Evolutionary conservation across 495 filamentous ascomycete genomes (phyloP).

Genomic region (Podospora tetraspora): DNA sequence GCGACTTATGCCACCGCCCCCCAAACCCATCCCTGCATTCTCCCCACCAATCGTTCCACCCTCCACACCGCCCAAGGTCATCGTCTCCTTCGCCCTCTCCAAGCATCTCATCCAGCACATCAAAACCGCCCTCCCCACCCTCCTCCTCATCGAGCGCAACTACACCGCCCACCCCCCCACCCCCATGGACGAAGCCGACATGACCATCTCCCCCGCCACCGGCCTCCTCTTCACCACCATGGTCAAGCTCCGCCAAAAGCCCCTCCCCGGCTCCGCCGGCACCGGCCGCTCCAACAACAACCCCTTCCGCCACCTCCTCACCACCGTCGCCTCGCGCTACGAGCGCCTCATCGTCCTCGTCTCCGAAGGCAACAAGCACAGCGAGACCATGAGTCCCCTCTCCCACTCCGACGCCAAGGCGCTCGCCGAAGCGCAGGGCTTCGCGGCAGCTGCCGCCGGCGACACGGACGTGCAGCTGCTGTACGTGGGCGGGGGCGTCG

Average conservation of each 20-base stretch:
- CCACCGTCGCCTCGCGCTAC: conserved; percentile 53
- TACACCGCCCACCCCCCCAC: conserved; percentile 33
- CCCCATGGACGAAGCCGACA: conserved; percentile 62
- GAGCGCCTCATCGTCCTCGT: conserved; percentile 69
- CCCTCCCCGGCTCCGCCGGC: conserved; percentile 55
- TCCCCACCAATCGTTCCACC: conserved; percentile 21
- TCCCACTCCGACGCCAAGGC: conserved; percentile 47
- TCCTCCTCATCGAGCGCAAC: conserved; percentile 57
- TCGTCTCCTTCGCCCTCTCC: conserved; percentile 47
- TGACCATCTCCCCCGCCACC: conserved; percentile 64
- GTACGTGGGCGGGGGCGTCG: conserved; percentile 55
- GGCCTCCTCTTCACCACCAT: conserved; percentile 68
- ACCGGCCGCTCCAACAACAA: conserved; percentile 40
- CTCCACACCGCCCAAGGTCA: conserved; percentile 32
- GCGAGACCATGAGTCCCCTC: conserved; percentile 33
- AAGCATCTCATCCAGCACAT: conserved; percentile 44
- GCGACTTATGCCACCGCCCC: conserved; percentile 13
- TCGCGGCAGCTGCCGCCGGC: conserved; percentile 40
- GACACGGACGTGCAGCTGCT: conserved; percentile 39
- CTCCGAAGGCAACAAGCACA: conserved; percentile 44
- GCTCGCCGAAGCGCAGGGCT: conserved; percentile 51
- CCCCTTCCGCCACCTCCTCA: conserved; percentile 53
- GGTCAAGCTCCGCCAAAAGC: conserved; percentile 66
- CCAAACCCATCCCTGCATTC: conserved; percentile 20
- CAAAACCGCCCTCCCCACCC: conserved; percentile 44